Percentiles rank a stretch among this genome's conserved stretches.
These are phyloP conservation scores for Diaporthe nobilis DNA, from an alignment of 2,329 filamentous ascomycete species.

Conservation along the genomic window DNA sequence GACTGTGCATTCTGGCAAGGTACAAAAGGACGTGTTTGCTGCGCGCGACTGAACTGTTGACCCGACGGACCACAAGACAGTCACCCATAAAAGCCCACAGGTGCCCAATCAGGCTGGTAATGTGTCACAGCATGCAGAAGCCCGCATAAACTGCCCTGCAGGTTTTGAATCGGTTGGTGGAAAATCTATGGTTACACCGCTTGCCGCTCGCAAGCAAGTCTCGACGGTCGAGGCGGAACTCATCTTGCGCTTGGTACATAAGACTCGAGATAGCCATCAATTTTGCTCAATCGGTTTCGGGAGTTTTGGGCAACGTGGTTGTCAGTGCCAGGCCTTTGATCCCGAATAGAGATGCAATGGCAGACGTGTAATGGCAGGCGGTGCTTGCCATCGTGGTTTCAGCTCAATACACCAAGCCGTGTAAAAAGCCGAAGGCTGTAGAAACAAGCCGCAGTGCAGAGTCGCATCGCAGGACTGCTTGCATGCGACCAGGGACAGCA, in stretches of 20 bases:
- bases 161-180: constrained; percentile 30
- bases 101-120: constrained; percentile 15
- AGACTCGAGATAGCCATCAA: neutral
- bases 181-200: constrained; percentile 12
- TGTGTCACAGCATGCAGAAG: constrained; percentile 31
- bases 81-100: neutral
- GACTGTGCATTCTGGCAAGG: neutral
- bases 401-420: neutral
- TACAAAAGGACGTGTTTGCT: neutral
- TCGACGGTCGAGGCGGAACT: neutral
- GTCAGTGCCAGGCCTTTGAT: neutral
- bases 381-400: neutral
- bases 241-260: neutral
- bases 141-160: constrained; percentile 8
- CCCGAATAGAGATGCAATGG: neutral
- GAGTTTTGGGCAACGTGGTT: neutral
- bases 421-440: constrained; percentile 3
- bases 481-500: constrained; percentile 12
- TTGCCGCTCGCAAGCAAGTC: constrained; percentile 19
- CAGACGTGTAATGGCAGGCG: neutral
- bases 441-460: constrained; percentile 19
- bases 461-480: constrained; percentile 6
- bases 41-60: constrained; percentile 9
- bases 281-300: neutral
- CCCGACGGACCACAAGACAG: constrained; percentile 16